These are phyloP conservation scores for Boletus subluridellus DNA, from an alignment of 1,284 basidiomycete species.

Conservation along the genomic window DNA sequence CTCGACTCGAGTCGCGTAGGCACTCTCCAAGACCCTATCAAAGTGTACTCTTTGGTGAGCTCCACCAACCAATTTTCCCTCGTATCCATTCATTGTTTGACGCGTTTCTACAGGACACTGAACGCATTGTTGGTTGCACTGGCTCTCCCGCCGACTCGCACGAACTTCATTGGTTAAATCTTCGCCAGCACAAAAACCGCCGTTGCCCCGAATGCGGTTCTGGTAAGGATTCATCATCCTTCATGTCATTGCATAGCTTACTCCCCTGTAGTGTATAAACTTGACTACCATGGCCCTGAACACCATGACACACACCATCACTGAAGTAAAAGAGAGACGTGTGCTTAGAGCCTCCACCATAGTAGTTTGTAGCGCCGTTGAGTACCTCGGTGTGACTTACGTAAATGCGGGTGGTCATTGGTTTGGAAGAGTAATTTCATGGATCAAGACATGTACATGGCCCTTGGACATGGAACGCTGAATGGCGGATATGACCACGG, in stretches of 20 bases:
- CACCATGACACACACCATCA: slow-evolving; percentile 44
- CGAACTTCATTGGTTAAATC: slow-evolving; percentile 80
- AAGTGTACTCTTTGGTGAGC: slow-evolving; percentile 84
- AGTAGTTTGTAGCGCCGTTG: slow-evolving; percentile 20
- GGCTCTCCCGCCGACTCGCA: slow-evolving; percentile 90
- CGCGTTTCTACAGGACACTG: slow-evolving; percentile 54
- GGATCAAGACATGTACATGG: not conserved
- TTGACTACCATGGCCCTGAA: slow-evolving; percentile 56
- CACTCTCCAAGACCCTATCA: slow-evolving; percentile 84
- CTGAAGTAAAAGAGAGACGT: slow-evolving; percentile 18
- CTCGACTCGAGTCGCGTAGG: slow-evolving; percentile 86
- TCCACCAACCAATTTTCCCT: not conserved
- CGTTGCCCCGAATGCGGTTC: slow-evolving; percentile 92
- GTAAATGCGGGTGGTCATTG: not conserved
- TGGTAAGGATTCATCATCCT: slow-evolving; percentile 46
- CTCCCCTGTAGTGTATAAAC: slow-evolving; percentile 46
- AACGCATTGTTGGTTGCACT: slow-evolving; percentile 88
- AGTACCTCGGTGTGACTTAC: not conserved
- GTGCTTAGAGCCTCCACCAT: slow-evolving; percentile 16
- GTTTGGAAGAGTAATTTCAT: not conserved
- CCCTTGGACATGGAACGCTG: not conserved
- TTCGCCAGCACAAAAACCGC: slow-evolving; percentile 62
- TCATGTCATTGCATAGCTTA: slow-evolving; percentile 8
- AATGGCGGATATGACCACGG: not conserved
- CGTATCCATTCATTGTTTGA: not conserved